Conservation (phyloP, 2,329 filamentous ascomycete species). For the Colletotrichum sojae region DNA sequence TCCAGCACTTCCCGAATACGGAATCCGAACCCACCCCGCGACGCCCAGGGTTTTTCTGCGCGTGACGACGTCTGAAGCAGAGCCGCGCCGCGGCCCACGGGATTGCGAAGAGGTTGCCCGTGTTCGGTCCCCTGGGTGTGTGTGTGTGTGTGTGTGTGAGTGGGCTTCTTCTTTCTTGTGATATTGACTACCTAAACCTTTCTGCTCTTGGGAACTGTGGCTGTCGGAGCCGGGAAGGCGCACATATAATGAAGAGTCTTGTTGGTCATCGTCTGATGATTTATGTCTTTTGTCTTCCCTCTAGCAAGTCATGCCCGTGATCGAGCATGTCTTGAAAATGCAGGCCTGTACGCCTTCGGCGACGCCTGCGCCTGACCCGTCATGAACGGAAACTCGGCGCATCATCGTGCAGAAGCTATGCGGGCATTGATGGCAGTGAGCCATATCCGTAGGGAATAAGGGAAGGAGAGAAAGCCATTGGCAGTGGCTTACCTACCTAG, state of each 20-base stretch:
- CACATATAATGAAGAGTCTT: background rate
- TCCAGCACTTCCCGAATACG: slow-evolving; percentile 33
- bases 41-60: background rate
- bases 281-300: background rate
- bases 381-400: background rate
- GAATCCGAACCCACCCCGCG: slow-evolving; percentile 1
- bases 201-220: too few species aligned
- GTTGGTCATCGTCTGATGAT: background rate
- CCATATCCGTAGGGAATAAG: too few species aligned
- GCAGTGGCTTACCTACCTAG: too few species aligned
- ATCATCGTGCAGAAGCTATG: background rate
- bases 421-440: too few species aligned
- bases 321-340: background rate
- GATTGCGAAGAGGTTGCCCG: slow-evolving; percentile 22
- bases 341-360: background rate
- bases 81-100: slow-evolving; percentile 8
- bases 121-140: background rate
- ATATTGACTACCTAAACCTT: background rate
- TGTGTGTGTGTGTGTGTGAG: background rate
- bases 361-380: background rate
- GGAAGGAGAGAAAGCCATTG: too few species aligned
- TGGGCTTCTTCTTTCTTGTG: slow-evolving; percentile 1
- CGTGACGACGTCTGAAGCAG: slow-evolving; percentile 9
- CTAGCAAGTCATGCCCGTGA: background rate
- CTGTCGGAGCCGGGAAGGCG: too few species aligned